Base-by-base conservation (phyloP, 306 rosid genomes). In the Casuarina equisetifolia region DNA sequence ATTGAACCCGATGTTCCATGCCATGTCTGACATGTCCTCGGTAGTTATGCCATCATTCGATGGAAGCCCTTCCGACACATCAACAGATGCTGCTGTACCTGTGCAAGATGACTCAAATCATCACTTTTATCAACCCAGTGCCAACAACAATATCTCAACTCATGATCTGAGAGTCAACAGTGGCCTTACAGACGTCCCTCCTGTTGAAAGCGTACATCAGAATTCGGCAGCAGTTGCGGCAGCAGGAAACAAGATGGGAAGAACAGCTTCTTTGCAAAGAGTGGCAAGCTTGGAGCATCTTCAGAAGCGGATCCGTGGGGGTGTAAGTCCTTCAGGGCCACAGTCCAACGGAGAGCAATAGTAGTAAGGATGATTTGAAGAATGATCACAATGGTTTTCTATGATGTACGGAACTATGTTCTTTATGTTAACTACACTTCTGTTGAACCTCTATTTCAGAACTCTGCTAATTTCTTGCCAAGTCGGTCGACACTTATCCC, bases 281-380 rank as follows among this genome's bases (percentile, higher is more conserved):
- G 99, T 92, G 82, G 96, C 97, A 59, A 92, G 99, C 89, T 87
- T 95, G 89, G 99, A 95, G 86, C 91, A 87, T 85, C 94, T 92
- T 73, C 98, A 95, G 87, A 92, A 90, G 86, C 89, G 96, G 84
- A 92, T 95, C 53, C 87, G 96, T 35, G 82, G 93, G 44, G 84
- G 83, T 2, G 70, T 55, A 5, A 84, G 76, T 74, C 76, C 88
- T 1, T 71, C 75, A 49, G 90, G 81, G 36, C 73, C 82, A 11
- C 62, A 79, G 44, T 69, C 88, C 76, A 86, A 79, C 66, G 86
- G 83, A 81, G 91, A 92, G 42, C 85, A 83, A 72, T 88, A 82
- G 87, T 42, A 68, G 53, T 57, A 67, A 40, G 46, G 44, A 66
- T 73, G 54, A 57, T 81, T 52, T 13, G 51, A 53, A 67, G 71